phyloP scores from a whole-genome alignment of 225 moss, liverwort and hornwort species.

The Bryum argenteum region DNA sequence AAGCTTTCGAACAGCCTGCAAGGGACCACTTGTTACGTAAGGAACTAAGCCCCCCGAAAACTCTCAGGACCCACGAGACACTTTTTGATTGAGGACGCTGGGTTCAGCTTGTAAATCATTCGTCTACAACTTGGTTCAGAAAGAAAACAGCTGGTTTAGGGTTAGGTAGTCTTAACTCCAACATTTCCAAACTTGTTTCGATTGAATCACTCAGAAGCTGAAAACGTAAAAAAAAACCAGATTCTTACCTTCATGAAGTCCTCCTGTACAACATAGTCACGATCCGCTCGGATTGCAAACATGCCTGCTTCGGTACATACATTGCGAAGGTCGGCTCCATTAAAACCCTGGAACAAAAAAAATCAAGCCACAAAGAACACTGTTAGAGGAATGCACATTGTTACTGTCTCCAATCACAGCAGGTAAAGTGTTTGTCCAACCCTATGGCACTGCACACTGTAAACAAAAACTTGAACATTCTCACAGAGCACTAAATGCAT shows the following conservation, averaged over 20 bases:
- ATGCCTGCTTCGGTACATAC: slow-evolving; percentile 98
- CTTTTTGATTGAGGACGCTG: neutral
- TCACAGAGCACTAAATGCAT: neutral
- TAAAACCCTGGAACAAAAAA: slow-evolving; percentile 70
- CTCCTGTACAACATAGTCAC: slow-evolving; percentile 92
- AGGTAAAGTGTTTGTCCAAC: neutral
- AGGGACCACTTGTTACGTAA: slow-evolving; percentile 12
- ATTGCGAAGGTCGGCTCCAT: slow-evolving; percentile 94
- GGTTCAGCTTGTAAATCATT: neutral
- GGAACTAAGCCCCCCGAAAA: neutral
- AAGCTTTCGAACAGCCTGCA: slow-evolving; percentile 92
- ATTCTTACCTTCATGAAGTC: slow-evolving; percentile 91
- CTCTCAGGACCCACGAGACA: neutral
- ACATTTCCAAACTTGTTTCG: neutral
- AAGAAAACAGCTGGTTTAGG: neutral
- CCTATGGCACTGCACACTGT: neutral
- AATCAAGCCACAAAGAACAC: neutral
- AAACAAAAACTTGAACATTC: neutral
- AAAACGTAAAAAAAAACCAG: slow-evolving; percentile 12
- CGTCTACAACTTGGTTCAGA: neutral
- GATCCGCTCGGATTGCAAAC: slow-evolving; percentile 91
- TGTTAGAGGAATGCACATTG: neutral
- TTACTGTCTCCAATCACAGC: slow-evolving; percentile 1
- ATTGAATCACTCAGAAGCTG: neutral
- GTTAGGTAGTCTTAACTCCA: neutral